These are phyloP conservation scores for Calophaca sinica DNA, from an alignment of 306 rosid species.

Conservation along the genomic window DNA sequence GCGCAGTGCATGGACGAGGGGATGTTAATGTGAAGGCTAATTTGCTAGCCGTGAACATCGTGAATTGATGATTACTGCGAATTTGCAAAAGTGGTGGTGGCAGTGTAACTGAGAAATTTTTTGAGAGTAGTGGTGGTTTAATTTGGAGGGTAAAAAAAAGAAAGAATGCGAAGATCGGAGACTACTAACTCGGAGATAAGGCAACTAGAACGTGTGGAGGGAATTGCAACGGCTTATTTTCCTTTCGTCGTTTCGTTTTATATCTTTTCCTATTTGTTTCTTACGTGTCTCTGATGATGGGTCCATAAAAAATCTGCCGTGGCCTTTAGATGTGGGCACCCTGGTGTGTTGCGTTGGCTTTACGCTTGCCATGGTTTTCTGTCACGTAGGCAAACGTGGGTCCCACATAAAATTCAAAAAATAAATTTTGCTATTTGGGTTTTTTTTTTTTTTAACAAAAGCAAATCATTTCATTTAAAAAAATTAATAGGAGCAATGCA, in stretches of 20 bases:
- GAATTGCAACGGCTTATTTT: constrained; percentile 58
- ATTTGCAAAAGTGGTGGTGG: not conserved
- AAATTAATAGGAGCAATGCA: too few relatives aligned
- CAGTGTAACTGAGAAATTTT: constrained; percentile 2
- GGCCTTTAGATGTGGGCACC: constrained; percentile 2
- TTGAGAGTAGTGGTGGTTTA: not conserved
- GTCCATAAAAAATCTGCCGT: constrained; percentile 35
- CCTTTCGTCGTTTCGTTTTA: constrained; percentile 23
- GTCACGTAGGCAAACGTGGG: constrained; percentile 16
- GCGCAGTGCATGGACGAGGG: constrained; percentile 55
- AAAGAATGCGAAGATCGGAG: constrained; percentile 17
- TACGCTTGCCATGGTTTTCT: not conserved
- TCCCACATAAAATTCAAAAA: not conserved
- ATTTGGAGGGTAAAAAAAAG: constrained; percentile 59
- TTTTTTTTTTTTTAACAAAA: too few relatives aligned
- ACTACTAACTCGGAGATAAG: constrained; percentile 79
- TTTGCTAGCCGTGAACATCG: constrained; percentile 65
- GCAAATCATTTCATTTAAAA: too few relatives aligned
- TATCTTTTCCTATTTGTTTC: constrained; percentile 43
- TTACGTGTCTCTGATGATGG: constrained; percentile 15
- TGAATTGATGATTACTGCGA: not conserved
- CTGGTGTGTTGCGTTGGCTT: constrained; percentile 41
- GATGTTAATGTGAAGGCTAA: constrained; percentile 59
- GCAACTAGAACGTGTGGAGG: constrained; percentile 75
- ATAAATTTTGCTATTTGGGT: too few relatives aligned